These are phyloP conservation scores for Pythium volutum DNA, from an alignment of 352 stramenopile genomes.

Conservation along the genomic window DNA sequence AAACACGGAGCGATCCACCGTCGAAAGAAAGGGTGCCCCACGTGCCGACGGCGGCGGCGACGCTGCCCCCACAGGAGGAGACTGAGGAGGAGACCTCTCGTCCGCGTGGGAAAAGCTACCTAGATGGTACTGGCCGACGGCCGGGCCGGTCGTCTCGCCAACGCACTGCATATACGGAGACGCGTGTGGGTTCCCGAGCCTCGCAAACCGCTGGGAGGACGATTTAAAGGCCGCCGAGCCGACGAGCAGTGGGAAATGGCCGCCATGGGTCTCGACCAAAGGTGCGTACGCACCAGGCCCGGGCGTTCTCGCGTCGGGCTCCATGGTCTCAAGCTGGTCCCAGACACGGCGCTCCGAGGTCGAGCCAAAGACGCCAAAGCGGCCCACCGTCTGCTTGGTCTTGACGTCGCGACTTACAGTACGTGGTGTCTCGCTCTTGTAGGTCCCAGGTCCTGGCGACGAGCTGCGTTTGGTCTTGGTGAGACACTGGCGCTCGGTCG, in stretches of 20 bases:
- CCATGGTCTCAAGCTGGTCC: constrained; percentile 48
- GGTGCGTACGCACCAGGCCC: constrained; percentile 56
- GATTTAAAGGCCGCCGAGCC: constrained; percentile 64
- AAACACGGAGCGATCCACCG: constrained; percentile 20
- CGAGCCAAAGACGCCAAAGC: constrained; percentile 71
- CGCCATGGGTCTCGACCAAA: constrained; percentile 25
- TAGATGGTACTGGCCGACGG: constrained; percentile 41
- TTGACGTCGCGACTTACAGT: constrained; percentile 53
- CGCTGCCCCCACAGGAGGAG: neutral
- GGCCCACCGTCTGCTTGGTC: constrained; percentile 47
- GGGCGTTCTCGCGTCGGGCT: constrained; percentile 46
- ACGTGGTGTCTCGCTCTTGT: constrained; percentile 60
- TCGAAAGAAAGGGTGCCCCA: constrained; percentile 28
- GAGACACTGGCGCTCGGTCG: constrained; percentile 59
- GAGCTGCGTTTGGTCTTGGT: constrained; percentile 33
- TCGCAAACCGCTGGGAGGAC: constrained; percentile 45
- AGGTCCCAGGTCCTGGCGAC: constrained; percentile 47
- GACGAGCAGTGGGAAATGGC: constrained; percentile 34
- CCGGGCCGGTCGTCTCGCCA: constrained; percentile 36
- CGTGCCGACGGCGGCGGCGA: constrained; percentile 15
- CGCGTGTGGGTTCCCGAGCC: constrained; percentile 35
- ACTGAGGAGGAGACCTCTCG: neutral
- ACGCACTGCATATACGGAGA: constrained; percentile 55
- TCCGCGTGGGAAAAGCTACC: neutral
- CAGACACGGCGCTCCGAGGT: constrained; percentile 72